A percentile compares a stretch with the other conserved stretches of the same genome.
Conservation (phyloP, 129 eudicot genomes). For the Centrapalus pauciflorus region DNA sequence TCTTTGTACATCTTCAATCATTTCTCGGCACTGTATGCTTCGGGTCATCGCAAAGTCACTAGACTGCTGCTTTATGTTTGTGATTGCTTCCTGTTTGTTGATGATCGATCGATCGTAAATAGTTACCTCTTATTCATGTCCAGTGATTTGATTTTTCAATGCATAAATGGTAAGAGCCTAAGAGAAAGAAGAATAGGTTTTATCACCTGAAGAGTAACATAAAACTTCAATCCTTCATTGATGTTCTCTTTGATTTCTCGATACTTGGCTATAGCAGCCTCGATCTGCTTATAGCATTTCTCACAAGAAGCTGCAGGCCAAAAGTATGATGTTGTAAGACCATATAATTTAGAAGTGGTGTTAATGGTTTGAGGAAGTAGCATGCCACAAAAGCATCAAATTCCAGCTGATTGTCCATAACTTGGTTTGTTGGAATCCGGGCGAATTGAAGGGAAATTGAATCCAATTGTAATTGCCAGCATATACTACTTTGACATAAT, state of each 20-base stretch:
- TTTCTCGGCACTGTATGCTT: constrained; percentile 84
- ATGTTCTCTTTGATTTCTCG: constrained; percentile 83
- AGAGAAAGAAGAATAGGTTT: not conserved
- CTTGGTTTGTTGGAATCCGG: no score
- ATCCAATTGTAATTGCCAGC: no score
- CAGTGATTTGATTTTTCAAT: not conserved
- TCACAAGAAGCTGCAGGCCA: constrained; percentile 63
- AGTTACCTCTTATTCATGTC: not conserved
- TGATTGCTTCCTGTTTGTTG: constrained; percentile 73
- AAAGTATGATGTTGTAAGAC: not conserved
- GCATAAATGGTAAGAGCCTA: not conserved
- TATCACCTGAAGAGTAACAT: constrained; percentile 91
- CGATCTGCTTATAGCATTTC: constrained; percentile 77
- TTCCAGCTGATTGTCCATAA: no score
- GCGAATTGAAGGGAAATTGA: no score
- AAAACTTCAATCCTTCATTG: constrained; percentile 88
- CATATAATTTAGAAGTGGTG: no score
- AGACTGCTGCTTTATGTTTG: constrained; percentile 78
- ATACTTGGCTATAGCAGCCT: constrained; percentile 79
- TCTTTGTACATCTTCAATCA: constrained; percentile 81
- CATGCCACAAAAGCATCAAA: no score
- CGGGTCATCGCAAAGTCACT: constrained; percentile 92
- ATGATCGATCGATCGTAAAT: not conserved
- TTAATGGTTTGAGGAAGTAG: no score
- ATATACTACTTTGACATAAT: no score